Evolutionary conservation across 129 eudicot genomes (phyloP).

Genomic region (Arctium lappa): DNA sequence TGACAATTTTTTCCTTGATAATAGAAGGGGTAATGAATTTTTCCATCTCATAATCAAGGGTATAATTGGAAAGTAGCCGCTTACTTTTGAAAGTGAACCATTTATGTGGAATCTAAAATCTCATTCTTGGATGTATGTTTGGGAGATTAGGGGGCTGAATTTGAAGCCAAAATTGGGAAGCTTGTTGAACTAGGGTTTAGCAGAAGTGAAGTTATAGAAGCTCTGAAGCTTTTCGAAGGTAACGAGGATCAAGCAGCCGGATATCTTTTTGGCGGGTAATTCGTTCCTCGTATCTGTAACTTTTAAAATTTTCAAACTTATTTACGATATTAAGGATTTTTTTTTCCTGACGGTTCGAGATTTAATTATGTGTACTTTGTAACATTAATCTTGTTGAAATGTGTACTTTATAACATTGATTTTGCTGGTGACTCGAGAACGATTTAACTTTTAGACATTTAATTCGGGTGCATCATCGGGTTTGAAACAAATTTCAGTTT

Average conservation of each 20-base stretch:
- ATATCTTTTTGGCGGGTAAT: conserved; percentile 81
- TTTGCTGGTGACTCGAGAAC: conserved; percentile 18
- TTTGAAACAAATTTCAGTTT: not conserved
- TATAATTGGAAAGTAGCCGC: not conserved
- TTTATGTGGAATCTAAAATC: not conserved
- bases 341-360: not conserved
- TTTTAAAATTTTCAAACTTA: not conserved
- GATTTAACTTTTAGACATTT: conserved; percentile 4
- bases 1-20: not conserved
- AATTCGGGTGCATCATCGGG: not conserved
- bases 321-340: not conserved
- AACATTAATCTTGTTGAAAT: conserved; percentile 15
- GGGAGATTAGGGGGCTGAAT: conserved; percentile 64
- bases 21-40: not conserved
- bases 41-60: not conserved
- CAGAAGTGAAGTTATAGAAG: conserved; percentile 78
- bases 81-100: not conserved
- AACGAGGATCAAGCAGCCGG: conserved; percentile 97
- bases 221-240: conserved; percentile 73
- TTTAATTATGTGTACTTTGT: conserved; percentile 23
- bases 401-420: conserved; percentile 9
- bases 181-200: conserved; percentile 88
- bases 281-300: not conserved
- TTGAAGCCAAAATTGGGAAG: conserved; percentile 87
- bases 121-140: not conserved